Evolutionary conservation across 2,329 filamentous ascomycete species (phyloP).

Genomic region (Teratosphaeria pseudoeucalypti): DNA sequence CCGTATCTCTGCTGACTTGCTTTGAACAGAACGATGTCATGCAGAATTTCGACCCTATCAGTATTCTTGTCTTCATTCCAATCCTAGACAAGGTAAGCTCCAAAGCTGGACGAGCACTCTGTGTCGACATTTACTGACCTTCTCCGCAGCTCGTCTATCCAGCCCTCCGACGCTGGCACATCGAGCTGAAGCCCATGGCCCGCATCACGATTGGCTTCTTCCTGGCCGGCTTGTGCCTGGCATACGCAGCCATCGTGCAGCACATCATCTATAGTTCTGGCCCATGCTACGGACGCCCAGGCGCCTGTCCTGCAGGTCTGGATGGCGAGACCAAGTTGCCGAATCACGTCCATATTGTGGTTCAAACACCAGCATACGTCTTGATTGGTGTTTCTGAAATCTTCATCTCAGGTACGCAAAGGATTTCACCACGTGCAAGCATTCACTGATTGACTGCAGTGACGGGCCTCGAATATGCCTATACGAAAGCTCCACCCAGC

Average conservation of each 20-base stretch:
- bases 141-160: conserved; percentile 30
- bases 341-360: conserved; percentile 35
- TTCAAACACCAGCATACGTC: conserved; percentile 37
- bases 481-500: conserved; percentile 35
- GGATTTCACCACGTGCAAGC: background rate
- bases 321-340: conserved; percentile 24
- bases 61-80: conserved; percentile 38
- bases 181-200: conserved; percentile 40
- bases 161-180: conserved; percentile 30
- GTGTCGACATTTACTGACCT: too few species aligned
- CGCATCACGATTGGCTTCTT: conserved; percentile 44
- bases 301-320: conserved; percentile 27
- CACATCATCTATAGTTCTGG: conserved; percentile 43
- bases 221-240: conserved; percentile 43
- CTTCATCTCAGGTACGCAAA: conserved; percentile 25
- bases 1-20: background rate
- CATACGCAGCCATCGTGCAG: conserved; percentile 48
- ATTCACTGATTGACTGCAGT: conserved; percentile 14
- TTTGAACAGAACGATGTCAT: conserved; percentile 36
- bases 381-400: conserved; percentile 38
- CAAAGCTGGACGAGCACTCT: too few species aligned
- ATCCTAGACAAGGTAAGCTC: conserved; percentile 27
- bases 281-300: conserved; percentile 42
- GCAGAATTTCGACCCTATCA: conserved; percentile 38
- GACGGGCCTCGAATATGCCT: conserved; percentile 39